A percentile compares a stretch with the other conserved stretches of the same genome.
phyloP scores from a whole-genome alignment of 805 yeast species.

The Saccharomycopsis babjevae region DNA sequence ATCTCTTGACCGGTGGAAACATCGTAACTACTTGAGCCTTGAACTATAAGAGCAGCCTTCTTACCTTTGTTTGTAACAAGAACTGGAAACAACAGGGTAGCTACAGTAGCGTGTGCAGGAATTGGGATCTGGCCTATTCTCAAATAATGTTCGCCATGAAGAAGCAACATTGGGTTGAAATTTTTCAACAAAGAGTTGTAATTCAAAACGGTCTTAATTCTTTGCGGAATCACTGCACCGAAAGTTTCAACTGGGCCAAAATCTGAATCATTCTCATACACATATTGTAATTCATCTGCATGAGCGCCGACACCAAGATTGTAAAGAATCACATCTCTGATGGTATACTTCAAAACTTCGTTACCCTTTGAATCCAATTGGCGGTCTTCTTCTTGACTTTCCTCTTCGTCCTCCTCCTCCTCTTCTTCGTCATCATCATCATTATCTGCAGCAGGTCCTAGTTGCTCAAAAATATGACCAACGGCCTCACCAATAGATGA shows the following conservation, averaged over 20 bases:
- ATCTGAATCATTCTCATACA: slow-evolving; percentile 63
- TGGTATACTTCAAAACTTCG: slow-evolving; percentile 44
- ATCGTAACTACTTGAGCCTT: slow-evolving; percentile 63
- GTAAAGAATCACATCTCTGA: slow-evolving; percentile 69
- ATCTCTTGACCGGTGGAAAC: slow-evolving; percentile 55
- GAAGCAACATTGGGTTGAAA: slow-evolving; percentile 79
- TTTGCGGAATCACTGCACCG: slow-evolving; percentile 63
- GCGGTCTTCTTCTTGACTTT: slow-evolving; percentile 36
- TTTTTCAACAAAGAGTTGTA: slow-evolving; percentile 46
- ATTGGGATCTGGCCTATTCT: slow-evolving; percentile 68
- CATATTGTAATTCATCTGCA: slow-evolving; percentile 64
- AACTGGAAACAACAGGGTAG: slow-evolving; percentile 55
- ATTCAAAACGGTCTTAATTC: slow-evolving; percentile 3
- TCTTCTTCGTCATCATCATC: slow-evolving; percentile 34
- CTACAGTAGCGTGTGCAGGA: slow-evolving; percentile 57
- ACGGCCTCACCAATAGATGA: slow-evolving; percentile 66
- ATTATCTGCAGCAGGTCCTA: slow-evolving; percentile 35
- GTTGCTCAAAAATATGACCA: slow-evolving; percentile 62
- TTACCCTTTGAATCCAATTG: slow-evolving; percentile 33
- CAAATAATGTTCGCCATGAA: slow-evolving; percentile 93
- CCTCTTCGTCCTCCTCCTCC: slow-evolving; percentile 37
- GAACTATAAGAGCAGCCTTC: slow-evolving; percentile 68
- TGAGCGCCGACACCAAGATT: slow-evolving; percentile 85
- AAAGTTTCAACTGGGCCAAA: slow-evolving; percentile 84
- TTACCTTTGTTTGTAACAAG: slow-evolving; percentile 77